These are phyloP conservation scores for Nitzschia palea DNA, from an alignment of 108 stramenopile genomes.

Conservation along the genomic window DNA sequence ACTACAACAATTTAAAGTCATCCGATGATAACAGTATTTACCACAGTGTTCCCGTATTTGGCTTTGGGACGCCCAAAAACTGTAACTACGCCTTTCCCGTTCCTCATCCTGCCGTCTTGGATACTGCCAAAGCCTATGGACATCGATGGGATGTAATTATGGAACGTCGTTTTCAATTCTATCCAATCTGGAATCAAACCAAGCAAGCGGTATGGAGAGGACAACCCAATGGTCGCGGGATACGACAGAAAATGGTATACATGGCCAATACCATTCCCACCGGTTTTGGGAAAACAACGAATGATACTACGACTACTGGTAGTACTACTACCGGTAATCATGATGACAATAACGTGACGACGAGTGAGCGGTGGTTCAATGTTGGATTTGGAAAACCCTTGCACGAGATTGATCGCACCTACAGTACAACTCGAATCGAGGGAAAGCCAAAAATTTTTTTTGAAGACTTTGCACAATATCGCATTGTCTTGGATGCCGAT, in stretches of 20 bases:
- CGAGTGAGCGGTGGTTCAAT: background rate
- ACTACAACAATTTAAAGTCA: background rate
- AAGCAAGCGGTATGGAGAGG: conserved; percentile 2
- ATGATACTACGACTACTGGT: too few relatives aligned
- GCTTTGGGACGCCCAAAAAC: background rate
- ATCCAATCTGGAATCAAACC: background rate
- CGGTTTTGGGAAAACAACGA: too few relatives aligned
- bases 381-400: background rate
- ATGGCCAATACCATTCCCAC: background rate
- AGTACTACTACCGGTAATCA: too few relatives aligned
- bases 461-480: conserved; percentile 4
- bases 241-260: background rate
- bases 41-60: conserved; percentile 4
- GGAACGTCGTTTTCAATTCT: background rate
- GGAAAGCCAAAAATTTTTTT: background rate
- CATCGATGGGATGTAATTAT: background rate
- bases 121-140: background rate
- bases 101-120: background rate
- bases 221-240: too few relatives aligned
- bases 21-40: background rate
- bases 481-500: background rate
- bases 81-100: background rate
- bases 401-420: background rate
- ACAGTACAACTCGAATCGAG: background rate
- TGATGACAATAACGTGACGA: background rate